Base-by-base conservation (phyloP, 1,139 yeast species). In the Debaryomyces psychrophilus region DNA sequence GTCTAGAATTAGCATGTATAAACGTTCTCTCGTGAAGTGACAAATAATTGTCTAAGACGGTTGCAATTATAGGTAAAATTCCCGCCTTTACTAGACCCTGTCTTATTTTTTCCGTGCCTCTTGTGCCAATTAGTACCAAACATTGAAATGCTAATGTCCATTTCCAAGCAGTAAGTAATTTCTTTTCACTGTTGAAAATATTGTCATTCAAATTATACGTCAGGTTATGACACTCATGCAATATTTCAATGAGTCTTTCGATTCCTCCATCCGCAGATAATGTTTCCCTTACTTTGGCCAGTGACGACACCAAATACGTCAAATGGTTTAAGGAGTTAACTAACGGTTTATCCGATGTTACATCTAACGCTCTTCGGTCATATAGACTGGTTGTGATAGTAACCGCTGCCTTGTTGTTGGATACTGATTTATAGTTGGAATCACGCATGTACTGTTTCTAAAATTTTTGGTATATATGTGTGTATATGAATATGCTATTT, bases 81-180 rank as follows among this genome's bases (percentile, higher is more conserved):
- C 97, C 98, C 2, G 97, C 96, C 54, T 87, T 85, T 5, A 90
- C 97, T 6, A 93, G 89, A 56, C 93, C 83, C 56, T 86, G 84
- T 41, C 99, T 76, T 43, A 90, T 88, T 47, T 75, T 73, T 64
- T 92, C 97, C 1, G 95, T 83, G 26, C 99, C 99, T 55, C 98
- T 76, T 1, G 97, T 92, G 12, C 97, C 97, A 23, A 93, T 82
- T 50, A 90, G 77, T 1, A 92, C 96, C 50, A 93, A 70, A 60
- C 97, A 90, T 67, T 93, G 98, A 61, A 93, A 84, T 0, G 97
- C 90, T 49, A 93, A 71, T 5, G 96, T 89, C 99, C 99, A 93
- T 68, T 92, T 93, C 97, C 97, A 92, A 0, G 96, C 93, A 14
- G 84, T 77, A 48, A 88, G 69, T 20, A 85, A 76, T 50, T 78